Evolutionary conservation across 176 grass and related monocot species (phyloP), one percentile per base, ranked within the genome.

Genomic region (Ensete glaucum): DNA sequence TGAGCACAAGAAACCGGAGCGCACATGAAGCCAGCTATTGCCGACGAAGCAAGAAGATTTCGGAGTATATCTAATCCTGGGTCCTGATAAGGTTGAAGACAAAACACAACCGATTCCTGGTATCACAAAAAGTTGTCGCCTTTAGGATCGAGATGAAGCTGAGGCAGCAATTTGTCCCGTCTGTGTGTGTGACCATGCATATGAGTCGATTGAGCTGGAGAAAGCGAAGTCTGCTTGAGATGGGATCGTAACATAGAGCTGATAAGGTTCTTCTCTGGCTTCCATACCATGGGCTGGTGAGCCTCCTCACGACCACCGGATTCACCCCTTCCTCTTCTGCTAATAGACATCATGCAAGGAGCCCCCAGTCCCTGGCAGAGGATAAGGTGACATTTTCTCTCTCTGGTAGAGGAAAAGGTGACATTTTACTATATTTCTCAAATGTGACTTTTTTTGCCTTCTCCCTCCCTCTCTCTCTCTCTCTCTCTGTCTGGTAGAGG

Each of bases 211-310:
- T 43, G 26, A 48, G 16, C 16, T 2, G n/a, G 56, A 59, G 56
- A n/a, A 27, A 24, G 15, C 3, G 29, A 34, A 5, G 29, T 34
- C 4, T 34, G 29, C 29, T 34, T 34, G 29, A 34, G 29, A 34
- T 4, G 4, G 29, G 29, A 34, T 34, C 29, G 29, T 34, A 34
- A 4, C 29, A 34, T 4, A 34, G 63, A 66, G 24, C 64, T 13
- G 64, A 34, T 67, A 67, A 67, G 26, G 64, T 67, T 70, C 1
- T n/a, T 51, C 14, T 20, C 67, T 70, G 67, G 29, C 34, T 70
- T 70, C 67, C 67, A 51, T 50, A 65, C 62, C 62, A 65, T 65
- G 62, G 62, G 7, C 22, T 2, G 24, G 62, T 26, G 22, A 26
- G 62, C 8, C 62, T 65, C 9, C 22, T 20, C 22, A 23, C 62